These are phyloP conservation scores for Stromatinia cepivora DNA, from an alignment of 2,329 filamentous ascomycete species.

Conservation along the genomic window DNA sequence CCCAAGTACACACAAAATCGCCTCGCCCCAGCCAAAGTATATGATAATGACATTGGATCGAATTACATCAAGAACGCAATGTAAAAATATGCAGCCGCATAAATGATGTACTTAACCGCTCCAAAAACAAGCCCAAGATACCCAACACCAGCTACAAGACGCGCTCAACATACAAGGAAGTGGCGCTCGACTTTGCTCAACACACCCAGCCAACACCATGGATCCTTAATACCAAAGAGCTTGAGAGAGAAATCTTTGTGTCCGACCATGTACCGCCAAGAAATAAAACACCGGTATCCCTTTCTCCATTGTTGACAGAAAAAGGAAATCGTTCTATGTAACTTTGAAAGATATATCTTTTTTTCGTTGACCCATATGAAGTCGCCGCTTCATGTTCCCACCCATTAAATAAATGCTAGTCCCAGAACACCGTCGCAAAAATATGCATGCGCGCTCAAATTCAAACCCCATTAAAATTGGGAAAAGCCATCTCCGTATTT, in stretches of 20 bases:
- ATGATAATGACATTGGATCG: conserved; percentile 26
- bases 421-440: conserved; percentile 40
- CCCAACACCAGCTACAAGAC: conserved; percentile 23
- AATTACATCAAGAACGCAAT: conserved; percentile 27
- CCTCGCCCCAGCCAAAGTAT: conserved; percentile 24
- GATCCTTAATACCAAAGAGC: conserved; percentile 31
- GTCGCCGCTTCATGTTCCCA: conserved; percentile 41
- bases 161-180: conserved; percentile 37
- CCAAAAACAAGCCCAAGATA: conserved; percentile 31
- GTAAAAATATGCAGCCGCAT: conserved; percentile 36
- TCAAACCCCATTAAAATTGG: conserved; percentile 35
- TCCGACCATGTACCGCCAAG: conserved; percentile 34
- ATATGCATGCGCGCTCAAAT: conserved; percentile 42
- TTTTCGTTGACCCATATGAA: conserved; percentile 39
- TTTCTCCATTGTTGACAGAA: conserved; percentile 31
- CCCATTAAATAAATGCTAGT: conserved; percentile 38
- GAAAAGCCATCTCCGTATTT: conserved; percentile 38
- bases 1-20: conserved; percentile 24
- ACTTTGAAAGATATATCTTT: conserved; percentile 37
- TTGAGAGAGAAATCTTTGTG: conserved; percentile 39
- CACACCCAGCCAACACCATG: conserved; percentile 35
- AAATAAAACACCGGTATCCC: conserved; percentile 36
- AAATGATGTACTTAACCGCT: conserved; percentile 31
- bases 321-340: conserved; percentile 43
- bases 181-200: conserved; percentile 34